Percentiles rank a stretch among this genome's conserved stretches.
These are phyloP conservation scores for Solioccasus polychromus DNA, from an alignment of 768 basidiomycete species.

Conservation along the genomic window DNA sequence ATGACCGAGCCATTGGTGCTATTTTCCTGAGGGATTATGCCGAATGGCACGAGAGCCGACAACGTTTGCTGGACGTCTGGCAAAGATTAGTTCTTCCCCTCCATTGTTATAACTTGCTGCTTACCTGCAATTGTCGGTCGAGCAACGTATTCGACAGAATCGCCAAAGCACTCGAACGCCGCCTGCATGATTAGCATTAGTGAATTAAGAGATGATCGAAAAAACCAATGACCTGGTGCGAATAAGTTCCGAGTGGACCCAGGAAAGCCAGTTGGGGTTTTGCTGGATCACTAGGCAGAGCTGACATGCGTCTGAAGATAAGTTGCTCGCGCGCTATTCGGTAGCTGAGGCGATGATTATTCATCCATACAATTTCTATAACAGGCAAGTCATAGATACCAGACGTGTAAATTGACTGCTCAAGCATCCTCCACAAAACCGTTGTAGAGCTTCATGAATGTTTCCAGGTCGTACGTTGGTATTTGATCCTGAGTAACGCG, in stretches of 20 bases:
- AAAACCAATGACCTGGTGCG: constrained; percentile 50
- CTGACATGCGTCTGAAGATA: too few relatives aligned
- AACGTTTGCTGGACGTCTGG: constrained; percentile 61
- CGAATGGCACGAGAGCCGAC: constrained; percentile 42
- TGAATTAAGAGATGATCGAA: constrained; percentile 9
- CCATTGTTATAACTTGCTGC: constrained; percentile 4
- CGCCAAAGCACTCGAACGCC: constrained; percentile 45
- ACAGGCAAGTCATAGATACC: background rate
- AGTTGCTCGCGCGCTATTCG: too few relatives aligned
- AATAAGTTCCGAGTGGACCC: constrained; percentile 70
- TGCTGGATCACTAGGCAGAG: too few relatives aligned
- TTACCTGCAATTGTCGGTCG: constrained; percentile 40
- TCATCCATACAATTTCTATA: background rate
- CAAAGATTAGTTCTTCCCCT: background rate
- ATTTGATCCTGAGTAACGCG: constrained; percentile 8
- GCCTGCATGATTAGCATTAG: constrained; percentile 38
- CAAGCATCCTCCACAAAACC: constrained; percentile 3
- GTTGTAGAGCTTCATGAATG: constrained; percentile 11
- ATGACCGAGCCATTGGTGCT: constrained; percentile 69
- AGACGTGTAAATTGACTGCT: background rate
- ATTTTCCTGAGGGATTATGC: constrained; percentile 80
- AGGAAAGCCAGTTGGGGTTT: constrained; percentile 47
- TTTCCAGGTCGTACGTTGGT: constrained; percentile 6
- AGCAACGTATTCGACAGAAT: constrained; percentile 42
- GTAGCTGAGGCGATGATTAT: too few relatives aligned